Evolutionary conservation across 2,329 filamentous ascomycete species (phyloP), one percentile per base, ranked within the genome.

Genomic region (Fusarium tjaetaba): DNA sequence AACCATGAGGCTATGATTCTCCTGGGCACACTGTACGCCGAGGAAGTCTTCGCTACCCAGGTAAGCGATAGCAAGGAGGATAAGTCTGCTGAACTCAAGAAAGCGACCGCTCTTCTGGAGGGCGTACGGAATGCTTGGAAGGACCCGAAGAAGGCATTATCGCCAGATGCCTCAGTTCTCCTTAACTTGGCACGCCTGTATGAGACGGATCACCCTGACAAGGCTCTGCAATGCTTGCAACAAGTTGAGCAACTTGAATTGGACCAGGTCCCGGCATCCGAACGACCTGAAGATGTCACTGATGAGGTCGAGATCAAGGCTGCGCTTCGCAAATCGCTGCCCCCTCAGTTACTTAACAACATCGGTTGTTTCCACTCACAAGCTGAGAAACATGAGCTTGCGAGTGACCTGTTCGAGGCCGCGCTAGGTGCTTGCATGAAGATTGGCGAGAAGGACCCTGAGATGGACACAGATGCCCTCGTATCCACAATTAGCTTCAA

Each of bases 401-500:
- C 96, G 28, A 92, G 94, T 74, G 92, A 96, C 57, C 89, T 97
- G 84, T 99, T 98, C 80, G 94, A 99, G 81, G 91, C 93, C n/a
- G 96, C 95, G 1, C 85, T 99, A 61, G 93, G 92, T 71, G 94
- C 96, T 22, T 98, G 95, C 79, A 91, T 97, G 76, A 93, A 93
- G 76, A 92, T 94, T 70, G 90, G 91, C 52, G 92, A 94, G 77
- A 92, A 90, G 77, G 92, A 95, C 46, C 89, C 92, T 59, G 89
- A 90, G 3, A 88, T 92, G 70, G 96, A 98, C 80, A 95, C 92
- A 0, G 96, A 99, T 82, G 94, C 95, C 20, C 87, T 99, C 9
- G 92, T 98, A 32, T 97, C 96, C 1, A 97, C 95, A 6, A 97
- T 99, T 81, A 97, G 94, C 80, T 99, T 96, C 87, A 99, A 98